Percentiles rank a stretch among this genome's conserved stretches.
Evolutionary conservation across 2,329 filamentous ascomycete species (phyloP).

Genomic region (Colletotrichum sp.): DNA sequence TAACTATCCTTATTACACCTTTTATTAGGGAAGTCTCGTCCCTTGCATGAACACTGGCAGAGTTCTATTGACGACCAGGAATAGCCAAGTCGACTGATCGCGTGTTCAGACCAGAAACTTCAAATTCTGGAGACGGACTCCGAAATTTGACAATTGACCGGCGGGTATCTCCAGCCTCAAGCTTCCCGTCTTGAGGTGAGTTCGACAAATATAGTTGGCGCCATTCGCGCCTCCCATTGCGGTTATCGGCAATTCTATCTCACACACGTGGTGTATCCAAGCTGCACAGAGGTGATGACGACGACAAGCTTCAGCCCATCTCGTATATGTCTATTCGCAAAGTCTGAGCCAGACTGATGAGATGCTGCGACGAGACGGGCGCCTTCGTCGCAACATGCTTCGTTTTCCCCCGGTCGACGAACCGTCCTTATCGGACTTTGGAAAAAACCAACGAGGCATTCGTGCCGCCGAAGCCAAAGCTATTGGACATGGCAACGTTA

Average conservation of each 20-base stretch:
- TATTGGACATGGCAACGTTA: constrained; percentile 84
- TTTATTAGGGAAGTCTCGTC: neutral
- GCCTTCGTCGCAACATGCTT: neutral
- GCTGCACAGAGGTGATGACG: neutral
- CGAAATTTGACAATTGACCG: neutral
- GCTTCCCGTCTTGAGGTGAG: neutral
- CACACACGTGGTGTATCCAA: neutral
- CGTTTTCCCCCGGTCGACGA: neutral
- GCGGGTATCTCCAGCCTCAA: neutral
- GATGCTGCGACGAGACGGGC: neutral
- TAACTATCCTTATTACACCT: neutral
- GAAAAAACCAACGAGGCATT: constrained; percentile 89
- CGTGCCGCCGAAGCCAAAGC: constrained; percentile 96
- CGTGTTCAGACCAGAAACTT: neutral
- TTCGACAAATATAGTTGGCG: neutral
- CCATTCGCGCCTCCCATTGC: neutral
- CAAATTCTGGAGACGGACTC: neutral
- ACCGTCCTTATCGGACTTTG: constrained; percentile 3
- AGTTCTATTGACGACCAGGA: neutral
- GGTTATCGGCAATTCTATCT: neutral
- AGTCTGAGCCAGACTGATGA: neutral
- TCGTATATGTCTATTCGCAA: neutral
- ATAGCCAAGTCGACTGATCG: neutral
- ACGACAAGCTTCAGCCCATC: neutral
- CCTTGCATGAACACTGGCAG: neutral